Evolutionary conservation across 2,329 filamentous ascomycete genomes (phyloP), one percentile per base, ranked within the genome.

Genomic region (Colletotrichum endophyticum): DNA sequence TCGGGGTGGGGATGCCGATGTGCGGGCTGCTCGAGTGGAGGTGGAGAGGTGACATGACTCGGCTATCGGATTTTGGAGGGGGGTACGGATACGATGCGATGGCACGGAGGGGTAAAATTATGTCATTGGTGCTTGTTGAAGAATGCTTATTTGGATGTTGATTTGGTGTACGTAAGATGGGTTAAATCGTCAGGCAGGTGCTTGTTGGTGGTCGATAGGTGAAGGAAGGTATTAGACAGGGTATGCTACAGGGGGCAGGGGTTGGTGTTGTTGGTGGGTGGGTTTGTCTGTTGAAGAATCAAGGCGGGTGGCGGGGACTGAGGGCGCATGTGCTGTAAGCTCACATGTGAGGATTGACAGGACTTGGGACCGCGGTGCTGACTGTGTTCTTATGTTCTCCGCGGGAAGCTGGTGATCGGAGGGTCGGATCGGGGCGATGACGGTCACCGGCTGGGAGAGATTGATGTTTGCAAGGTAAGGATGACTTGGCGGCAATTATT

Each of bases 61-160:
- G 73, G 70, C 57, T 69, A 76, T 76, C 73, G 70, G 64, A 19
- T 32, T 44, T 4, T 70, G 16, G 25, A 27, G 25, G 25, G 19
- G 30, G 30, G 49, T 19, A 30, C 8, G 9, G 30, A 36, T 57
- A 32, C 59, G 30, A 62, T 30, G 12, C 57, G 57, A 32, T 30
- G 59, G 0, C 59, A 15, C 19, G 8, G 59, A 32, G n/a, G 19
- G 27, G 57, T 62, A 32, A 5, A 32, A 19, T 36, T 66, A 36
- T 69, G 44, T 76, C 63, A 73, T 64, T 70, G 59, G 64, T 59
- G 64, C 36, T 30, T 39, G 63, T 34, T 30, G 22, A 49, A 34
- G 13, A 44, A 68, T 59, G 73, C 73, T 76, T 73, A 73, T 63
- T 59, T 28, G 36, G 63, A 73, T 66, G 57, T 73, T 62, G 30